Percentiles rank a stretch among this genome's conserved stretches.
Conservation (phyloP, 176 grass and related monocot genomes). For the Tuctoria greenei region DNA sequence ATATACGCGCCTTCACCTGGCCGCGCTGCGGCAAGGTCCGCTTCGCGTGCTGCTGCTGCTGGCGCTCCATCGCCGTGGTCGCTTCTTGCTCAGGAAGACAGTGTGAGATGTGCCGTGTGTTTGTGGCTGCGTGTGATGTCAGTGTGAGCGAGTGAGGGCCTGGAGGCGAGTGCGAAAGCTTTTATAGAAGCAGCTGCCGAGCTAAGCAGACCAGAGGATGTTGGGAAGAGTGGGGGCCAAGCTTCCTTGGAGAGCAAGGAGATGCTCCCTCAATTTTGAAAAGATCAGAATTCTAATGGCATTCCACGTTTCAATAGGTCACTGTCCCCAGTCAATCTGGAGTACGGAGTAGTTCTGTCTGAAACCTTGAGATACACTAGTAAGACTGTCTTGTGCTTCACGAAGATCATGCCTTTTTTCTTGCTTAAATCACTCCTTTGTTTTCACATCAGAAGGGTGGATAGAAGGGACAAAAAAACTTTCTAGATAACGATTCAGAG, state of each 20-base stretch:
- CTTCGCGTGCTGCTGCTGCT: slow-evolving; percentile 28
- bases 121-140: background rate
- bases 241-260: slow-evolving; percentile 31
- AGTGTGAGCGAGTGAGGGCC: slow-evolving; percentile 1
- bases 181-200: slow-evolving; percentile 35
- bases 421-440: background rate
- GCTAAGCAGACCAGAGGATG: background rate
- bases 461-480: background rate
- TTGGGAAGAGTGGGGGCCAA: slow-evolving; percentile 7
- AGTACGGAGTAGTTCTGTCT: background rate
- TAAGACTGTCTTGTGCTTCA: background rate
- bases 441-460: background rate
- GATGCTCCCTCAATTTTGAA: background rate
- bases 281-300: background rate
- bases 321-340: background rate
- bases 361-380: background rate
- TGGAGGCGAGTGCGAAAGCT: background rate
- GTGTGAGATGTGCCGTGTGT: background rate
- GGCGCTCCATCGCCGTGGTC: slow-evolving; percentile 33
- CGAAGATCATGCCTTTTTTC: background rate
- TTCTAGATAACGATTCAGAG: background rate
- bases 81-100: slow-evolving; percentile 32
- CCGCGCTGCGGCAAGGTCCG: slow-evolving; percentile 53
- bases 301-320: background rate
- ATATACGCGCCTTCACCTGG: slow-evolving; percentile 56